Base-by-base conservation (phyloP, 2,329 filamentous ascomycete species). In the Spiromastix sp. region DNA sequence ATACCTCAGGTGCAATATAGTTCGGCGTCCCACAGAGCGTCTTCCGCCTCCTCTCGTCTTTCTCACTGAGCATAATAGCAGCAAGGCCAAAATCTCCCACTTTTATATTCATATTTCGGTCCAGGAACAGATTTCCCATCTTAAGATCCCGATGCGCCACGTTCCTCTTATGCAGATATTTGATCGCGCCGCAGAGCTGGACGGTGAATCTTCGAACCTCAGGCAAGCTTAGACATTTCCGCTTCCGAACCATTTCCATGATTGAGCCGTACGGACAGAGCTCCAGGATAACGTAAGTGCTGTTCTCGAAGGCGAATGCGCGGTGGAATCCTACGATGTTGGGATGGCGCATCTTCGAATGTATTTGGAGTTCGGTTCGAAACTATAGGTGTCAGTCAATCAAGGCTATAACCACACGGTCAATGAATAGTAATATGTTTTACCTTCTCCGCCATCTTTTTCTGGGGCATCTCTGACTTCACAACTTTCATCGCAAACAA, bases 1-100 rank as follows among this genome's bases (percentile, higher is more conserved):
- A 64, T 42, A 98, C 94, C 54, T 98, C 91, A 0, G 91, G 91
- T 0, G 91, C 91, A 48, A 98, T 94, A 57, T 98, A 98, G 59
- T 98, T 98, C 2, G 91, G 91, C 4, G 91, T 98, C 39, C 91
- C 91, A 49, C 91, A 98, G 40, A 98, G 76, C 5, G 91, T 98
- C 17, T 85, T 95, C 50, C 93, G 75, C 44, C 91, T 77, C 48
- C 70, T 64, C 75, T 85, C 58, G 79, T 98, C 91, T 56, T 81
- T 86, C 53, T 89, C 85, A 7, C 87, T 93, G 29, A 96, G 79
- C 38, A 96, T 70, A 48, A 98, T 69, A 18, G 93, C 91, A 19
- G 91, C 91, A 37, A 98, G 70, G 3, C 91, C 91, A 63, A 98
- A 98, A 58, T 98, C 91, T 29, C 91, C 91, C 49, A 98, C 85